Evolutionary conservation across 768 basidiomycete species (phyloP).

Genomic region (Phanerochaete sordida): DNA sequence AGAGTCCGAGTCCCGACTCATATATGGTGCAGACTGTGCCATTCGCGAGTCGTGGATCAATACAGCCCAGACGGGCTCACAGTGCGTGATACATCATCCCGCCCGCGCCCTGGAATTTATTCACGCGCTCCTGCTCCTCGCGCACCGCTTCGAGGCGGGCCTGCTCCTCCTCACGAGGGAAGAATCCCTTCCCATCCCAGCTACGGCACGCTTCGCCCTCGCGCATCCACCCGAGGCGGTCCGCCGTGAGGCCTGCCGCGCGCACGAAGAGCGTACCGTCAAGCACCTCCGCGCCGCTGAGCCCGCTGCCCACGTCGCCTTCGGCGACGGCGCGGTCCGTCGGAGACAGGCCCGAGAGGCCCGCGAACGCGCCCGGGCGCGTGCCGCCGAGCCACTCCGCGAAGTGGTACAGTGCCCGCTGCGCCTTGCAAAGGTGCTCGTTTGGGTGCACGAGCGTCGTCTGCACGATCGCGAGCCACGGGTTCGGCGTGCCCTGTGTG

Average conservation of each 20-base stretch:
- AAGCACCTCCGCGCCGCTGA: conserved; percentile 46
- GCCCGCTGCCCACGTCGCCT: conserved; percentile 12
- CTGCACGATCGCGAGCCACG: conserved; percentile 57
- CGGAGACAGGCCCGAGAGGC: neutral
- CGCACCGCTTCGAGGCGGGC: neutral
- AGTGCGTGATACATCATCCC: neutral
- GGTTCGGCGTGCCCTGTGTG: conserved; percentile 35
- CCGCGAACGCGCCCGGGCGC: conserved; percentile 28
- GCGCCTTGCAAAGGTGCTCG: conserved; percentile 51
- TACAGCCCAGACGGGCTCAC: no score
- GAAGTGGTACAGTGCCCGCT: conserved; percentile 48
- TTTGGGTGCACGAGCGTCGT: conserved; percentile 53
- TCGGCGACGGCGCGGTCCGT: no score
- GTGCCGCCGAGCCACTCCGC: conserved; percentile 41
- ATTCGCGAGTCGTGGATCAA: no score
- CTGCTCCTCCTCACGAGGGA: neutral
- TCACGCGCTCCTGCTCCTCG: neutral
- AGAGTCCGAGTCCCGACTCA: no score
- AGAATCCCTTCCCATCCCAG: conserved; percentile 12
- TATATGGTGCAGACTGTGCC: no score
- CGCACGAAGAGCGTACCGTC: conserved; percentile 67
- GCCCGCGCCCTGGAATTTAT: neutral
- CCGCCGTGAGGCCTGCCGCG: conserved; percentile 48
- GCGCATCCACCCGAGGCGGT: conserved; percentile 24
- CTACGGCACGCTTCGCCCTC: conserved; percentile 5